These are phyloP conservation scores for Acanthochlamys bracteata DNA, from an alignment of 106 monocot genomes.

Conservation along the genomic window DNA sequence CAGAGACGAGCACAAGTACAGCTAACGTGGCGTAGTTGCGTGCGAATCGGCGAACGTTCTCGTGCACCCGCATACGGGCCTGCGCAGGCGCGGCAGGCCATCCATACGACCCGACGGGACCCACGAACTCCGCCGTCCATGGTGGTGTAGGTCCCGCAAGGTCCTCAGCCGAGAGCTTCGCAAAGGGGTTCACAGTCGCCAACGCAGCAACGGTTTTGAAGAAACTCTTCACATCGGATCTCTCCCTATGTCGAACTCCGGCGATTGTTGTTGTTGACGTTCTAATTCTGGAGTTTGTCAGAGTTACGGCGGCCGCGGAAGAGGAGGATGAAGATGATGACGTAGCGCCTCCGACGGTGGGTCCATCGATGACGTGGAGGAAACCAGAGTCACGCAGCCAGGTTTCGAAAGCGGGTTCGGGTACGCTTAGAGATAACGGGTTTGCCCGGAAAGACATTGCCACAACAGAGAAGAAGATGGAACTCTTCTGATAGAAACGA, in stretches of 20 bases:
- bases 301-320: not conserved
- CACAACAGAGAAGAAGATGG: not conserved
- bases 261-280: not conserved
- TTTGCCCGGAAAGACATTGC: constrained; percentile 60
- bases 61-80: constrained; percentile 77
- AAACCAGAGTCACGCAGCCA: constrained; percentile 96
- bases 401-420: constrained; percentile 68
- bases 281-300: not conserved
- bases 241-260: too few species aligned
- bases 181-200: constrained; percentile 69
- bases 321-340: constrained; percentile 6
- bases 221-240: not conserved
- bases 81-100: constrained; percentile 59
- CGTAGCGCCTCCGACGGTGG: constrained; percentile 15
- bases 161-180: constrained; percentile 54
- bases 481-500: too few species aligned
- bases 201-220: constrained; percentile 43
- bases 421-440: constrained; percentile 74
- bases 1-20: constrained; percentile 59
- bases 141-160: constrained; percentile 45
- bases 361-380: constrained; percentile 73
- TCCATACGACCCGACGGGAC: constrained; percentile 41
- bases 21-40: constrained; percentile 54
- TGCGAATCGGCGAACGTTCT: constrained; percentile 81
- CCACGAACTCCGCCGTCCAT: constrained; percentile 68